Evolutionary conservation across 2,329 filamentous ascomycete species (phyloP).

Genomic region (Fusarium cyanostomum): DNA sequence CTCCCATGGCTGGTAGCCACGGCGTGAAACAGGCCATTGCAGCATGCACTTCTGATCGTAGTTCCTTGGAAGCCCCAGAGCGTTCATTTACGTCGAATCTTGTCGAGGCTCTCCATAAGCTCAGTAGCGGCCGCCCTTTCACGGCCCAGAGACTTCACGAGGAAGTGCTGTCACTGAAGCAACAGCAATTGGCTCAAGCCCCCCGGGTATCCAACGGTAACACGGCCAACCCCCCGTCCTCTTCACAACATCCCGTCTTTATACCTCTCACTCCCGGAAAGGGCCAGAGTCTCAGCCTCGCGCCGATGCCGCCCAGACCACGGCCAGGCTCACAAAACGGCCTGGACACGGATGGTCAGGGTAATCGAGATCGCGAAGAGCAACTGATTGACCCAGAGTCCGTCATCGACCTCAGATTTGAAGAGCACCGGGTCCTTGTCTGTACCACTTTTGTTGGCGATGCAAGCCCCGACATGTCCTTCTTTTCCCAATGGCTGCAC

Average conservation of each 20-base stretch:
- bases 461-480: constrained; percentile 71
- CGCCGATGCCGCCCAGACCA: constrained; percentile 53
- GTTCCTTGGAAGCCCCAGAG: constrained; percentile 54
- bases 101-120: constrained; percentile 63
- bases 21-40: constrained; percentile 71
- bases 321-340: constrained; percentile 44
- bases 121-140: constrained; percentile 64
- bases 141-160: constrained; percentile 65
- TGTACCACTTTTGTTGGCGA: constrained; percentile 74
- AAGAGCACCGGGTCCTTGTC: constrained; percentile 70
- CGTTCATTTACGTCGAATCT: constrained; percentile 68
- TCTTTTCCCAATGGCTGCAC: constrained; percentile 73
- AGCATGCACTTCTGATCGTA: constrained; percentile 64
- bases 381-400: constrained; percentile 58
- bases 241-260: constrained; percentile 58
- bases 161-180: constrained; percentile 59
- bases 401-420: constrained; percentile 66
- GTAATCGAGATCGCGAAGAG: constrained; percentile 46
- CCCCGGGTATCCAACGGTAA: constrained; percentile 58
- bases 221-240: constrained; percentile 47
- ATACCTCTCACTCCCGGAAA: constrained; percentile 66
- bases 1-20: constrained; percentile 59
- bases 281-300: constrained; percentile 62
- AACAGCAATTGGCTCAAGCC: constrained; percentile 56
- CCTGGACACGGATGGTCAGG: constrained; percentile 38